phyloP scores from a whole-genome alignment of 352 stramenopile species.

The Phytophthora palmivora region DNA sequence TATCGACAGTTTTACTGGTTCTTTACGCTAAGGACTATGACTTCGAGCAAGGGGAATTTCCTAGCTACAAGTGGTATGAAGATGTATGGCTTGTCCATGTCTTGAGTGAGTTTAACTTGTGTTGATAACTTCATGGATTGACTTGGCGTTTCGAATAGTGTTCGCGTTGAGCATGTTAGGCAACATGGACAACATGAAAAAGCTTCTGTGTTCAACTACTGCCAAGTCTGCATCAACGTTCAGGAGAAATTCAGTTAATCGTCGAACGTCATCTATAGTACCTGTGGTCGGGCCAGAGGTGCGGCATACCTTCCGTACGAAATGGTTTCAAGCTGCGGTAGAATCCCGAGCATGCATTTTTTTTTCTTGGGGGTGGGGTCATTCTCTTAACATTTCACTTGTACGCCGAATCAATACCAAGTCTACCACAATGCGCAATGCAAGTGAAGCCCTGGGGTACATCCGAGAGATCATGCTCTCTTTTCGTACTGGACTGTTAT shows the following conservation, averaged over 20 bases:
- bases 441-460: conserved; percentile 37
- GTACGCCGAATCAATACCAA: conserved; percentile 22
- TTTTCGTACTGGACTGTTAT: conserved; percentile 41
- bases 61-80: conserved; percentile 36
- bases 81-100: conserved; percentile 41
- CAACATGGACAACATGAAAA: conserved; percentile 39
- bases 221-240: background rate
- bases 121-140: conserved; percentile 29
- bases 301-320: background rate
- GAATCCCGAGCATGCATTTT: conserved; percentile 5
- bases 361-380: conserved; percentile 23
- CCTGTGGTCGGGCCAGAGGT: conserved; percentile 1
- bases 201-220: conserved; percentile 17
- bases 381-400: conserved; percentile 25
- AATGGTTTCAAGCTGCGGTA: background rate
- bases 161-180: conserved; percentile 27
- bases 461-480: conserved; percentile 28
- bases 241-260: conserved; percentile 1
- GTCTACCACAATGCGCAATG: conserved; percentile 24
- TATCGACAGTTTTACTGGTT: conserved; percentile 18
- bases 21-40: conserved; percentile 29
- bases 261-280: background rate
- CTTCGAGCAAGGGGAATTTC: conserved; percentile 5
- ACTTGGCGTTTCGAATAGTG: conserved; percentile 18
- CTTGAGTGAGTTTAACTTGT: conserved; percentile 44